phyloP scores from a whole-genome alignment of 2,329 filamentous ascomycete genomes.

The Sporothrix inflata region DNA sequence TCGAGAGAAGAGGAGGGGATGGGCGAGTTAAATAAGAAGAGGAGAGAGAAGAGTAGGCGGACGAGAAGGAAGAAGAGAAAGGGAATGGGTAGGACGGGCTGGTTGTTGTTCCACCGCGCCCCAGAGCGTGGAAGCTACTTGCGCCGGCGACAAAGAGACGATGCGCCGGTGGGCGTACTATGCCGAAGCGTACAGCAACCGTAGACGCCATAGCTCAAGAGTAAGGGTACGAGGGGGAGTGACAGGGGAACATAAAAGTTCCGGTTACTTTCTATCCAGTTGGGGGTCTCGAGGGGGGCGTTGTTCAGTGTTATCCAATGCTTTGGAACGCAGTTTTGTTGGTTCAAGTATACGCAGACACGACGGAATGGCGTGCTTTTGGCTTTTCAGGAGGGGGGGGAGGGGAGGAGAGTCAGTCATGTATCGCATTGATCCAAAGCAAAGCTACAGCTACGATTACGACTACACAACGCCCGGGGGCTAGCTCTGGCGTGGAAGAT shows the following conservation, averaged over 20 bases:
- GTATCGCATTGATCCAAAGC: background rate
- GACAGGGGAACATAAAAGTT: background rate
- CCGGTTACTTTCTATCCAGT: background rate
- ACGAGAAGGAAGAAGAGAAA: background rate
- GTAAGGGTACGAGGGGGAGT: background rate
- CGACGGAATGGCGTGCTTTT: background rate
- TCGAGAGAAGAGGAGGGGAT: background rate
- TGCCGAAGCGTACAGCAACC: slow-evolving; percentile 5
- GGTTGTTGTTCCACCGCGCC: background rate
- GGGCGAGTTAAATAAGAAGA: slow-evolving; percentile 7
- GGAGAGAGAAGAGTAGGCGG: background rate
- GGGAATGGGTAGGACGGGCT: background rate
- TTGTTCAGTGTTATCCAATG: background rate
- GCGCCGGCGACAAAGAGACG: slow-evolving; percentile 10
- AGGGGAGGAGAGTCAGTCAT: background rate
- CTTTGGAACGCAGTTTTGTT: background rate
- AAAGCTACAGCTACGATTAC: too few relatives aligned
- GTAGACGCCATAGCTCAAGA: background rate
- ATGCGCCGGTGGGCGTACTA: background rate
- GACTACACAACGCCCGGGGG: too few relatives aligned
- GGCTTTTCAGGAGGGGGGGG: background rate
- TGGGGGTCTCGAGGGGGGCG: background rate
- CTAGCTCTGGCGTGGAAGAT: too few relatives aligned
- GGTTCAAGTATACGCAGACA: background rate
- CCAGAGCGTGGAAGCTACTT: background rate